Evolutionary conservation across 768 basidiomycete genomes (phyloP).

Genomic region (Xerocomus spinulosus): DNA sequence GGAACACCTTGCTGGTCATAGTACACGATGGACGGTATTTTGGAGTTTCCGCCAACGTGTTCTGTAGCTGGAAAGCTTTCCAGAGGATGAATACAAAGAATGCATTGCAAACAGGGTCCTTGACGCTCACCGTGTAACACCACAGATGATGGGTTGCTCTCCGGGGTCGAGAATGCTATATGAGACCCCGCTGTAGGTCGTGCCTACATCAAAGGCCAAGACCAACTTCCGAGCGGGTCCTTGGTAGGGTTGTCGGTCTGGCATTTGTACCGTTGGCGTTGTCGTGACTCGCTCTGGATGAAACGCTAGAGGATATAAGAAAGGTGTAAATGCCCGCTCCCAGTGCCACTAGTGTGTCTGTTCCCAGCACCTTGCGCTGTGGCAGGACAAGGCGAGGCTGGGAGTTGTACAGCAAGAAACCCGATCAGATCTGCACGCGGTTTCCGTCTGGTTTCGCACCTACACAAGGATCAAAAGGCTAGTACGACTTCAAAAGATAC

Average conservation of each 20-base stretch:
- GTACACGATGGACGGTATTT: constrained; percentile 47
- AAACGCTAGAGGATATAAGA: background rate
- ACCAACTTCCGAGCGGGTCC: constrained; percentile 42
- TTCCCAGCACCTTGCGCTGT: background rate
- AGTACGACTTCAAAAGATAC: too few species aligned
- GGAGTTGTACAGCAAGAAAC: background rate
- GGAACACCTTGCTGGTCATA: constrained; percentile 40
- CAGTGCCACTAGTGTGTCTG: background rate
- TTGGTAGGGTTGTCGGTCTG: constrained; percentile 34
- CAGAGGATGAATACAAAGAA: constrained; percentile 3
- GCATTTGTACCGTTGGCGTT: constrained; percentile 13
- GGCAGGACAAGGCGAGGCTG: constrained; percentile 15
- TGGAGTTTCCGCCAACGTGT: constrained; percentile 42
- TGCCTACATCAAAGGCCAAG: constrained; percentile 50
- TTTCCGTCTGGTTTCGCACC: too few species aligned
- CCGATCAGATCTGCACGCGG: constrained; percentile 14
- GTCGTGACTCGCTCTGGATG: background rate
- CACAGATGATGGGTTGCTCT: constrained; percentile 19
- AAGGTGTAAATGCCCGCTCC: background rate
- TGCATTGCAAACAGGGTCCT: background rate
- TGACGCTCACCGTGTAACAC: constrained; percentile 22
- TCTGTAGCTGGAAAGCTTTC: constrained; percentile 45
- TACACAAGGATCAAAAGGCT: too few species aligned
- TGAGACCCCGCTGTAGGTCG: constrained; percentile 47
- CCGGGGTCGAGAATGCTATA: constrained; percentile 36